Evolutionary conservation across 2,329 filamentous ascomycete species (phyloP).

Genomic region (Aspergillus pseudotamarii): DNA sequence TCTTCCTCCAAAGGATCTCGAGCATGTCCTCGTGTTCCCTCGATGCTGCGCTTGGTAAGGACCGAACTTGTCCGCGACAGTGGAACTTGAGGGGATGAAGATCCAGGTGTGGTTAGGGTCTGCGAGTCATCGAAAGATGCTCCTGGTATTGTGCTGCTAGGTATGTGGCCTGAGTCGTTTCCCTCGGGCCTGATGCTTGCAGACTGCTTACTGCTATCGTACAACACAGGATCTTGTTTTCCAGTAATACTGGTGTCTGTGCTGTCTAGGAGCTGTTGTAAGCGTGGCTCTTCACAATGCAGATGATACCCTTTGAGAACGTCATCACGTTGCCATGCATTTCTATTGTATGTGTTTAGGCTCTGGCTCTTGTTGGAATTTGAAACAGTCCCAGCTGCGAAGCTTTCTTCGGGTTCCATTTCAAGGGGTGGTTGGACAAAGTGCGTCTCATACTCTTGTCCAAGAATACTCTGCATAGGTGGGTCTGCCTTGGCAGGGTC

Average conservation of each 20-base stretch:
- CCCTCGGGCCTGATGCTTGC: constrained; percentile 23
- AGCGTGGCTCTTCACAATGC: constrained; percentile 13
- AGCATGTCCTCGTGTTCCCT: constrained; percentile 61
- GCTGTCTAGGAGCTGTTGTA: constrained; percentile 11
- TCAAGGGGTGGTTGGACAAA: constrained; percentile 61
- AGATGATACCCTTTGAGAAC: constrained; percentile 58
- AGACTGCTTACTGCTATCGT: constrained; percentile 17
- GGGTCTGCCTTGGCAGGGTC: constrained; percentile 54
- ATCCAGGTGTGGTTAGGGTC: constrained; percentile 27
- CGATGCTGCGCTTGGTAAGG: constrained; percentile 41
- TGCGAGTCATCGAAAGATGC: constrained; percentile 22
- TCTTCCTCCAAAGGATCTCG: constrained; percentile 67
- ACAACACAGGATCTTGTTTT: neutral
- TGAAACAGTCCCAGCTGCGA: constrained; percentile 25
- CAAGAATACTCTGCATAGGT: constrained; percentile 62
- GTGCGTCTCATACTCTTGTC: constrained; percentile 54
- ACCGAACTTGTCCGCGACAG: constrained; percentile 34
- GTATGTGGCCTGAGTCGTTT: constrained; percentile 31
- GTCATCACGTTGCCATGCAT: constrained; percentile 52
- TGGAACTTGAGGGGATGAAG: constrained; percentile 30
- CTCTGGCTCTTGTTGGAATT: constrained; percentile 23
- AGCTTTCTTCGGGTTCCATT: constrained; percentile 47
- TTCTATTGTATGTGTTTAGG: constrained; percentile 55
- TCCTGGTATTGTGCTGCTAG: constrained; percentile 21
- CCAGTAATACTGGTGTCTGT: constrained; percentile 17